These are phyloP conservation scores for Cladobotryum mycophilum DNA, from an alignment of 2,329 filamentous ascomycete genomes.

Conservation along the genomic window DNA sequence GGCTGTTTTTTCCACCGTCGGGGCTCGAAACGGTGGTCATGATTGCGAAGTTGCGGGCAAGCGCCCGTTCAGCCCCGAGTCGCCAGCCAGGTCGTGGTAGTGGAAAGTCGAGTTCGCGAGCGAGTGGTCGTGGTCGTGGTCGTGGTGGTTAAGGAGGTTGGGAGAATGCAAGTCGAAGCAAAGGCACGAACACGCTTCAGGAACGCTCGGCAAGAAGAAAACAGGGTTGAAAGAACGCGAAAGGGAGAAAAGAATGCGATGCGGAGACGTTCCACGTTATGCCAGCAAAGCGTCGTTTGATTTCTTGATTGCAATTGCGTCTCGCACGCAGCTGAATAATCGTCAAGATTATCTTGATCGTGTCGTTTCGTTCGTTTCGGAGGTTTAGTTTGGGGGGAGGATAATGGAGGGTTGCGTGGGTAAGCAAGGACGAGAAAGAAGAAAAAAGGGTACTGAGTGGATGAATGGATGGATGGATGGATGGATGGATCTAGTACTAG, in stretches of 20 bases:
- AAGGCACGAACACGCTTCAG: not conserved
- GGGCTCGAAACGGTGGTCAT: slow-evolving; percentile 23
- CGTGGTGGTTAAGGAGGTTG: not conserved
- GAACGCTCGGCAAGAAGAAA: slow-evolving; percentile 1
- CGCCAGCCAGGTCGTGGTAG: slow-evolving; percentile 27
- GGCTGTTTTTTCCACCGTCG: slow-evolving; percentile 12
- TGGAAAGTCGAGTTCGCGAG: slow-evolving; percentile 2
- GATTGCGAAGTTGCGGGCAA: slow-evolving; percentile 31
- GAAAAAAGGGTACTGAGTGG: not conserved
- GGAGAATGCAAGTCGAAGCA: not conserved
- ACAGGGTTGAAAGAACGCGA: not conserved
- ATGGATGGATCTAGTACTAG: no score
- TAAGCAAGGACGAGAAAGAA: not conserved
- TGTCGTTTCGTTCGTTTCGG: no score
- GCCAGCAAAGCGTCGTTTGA: no score
- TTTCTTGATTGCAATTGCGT: no score
- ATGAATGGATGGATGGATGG: not conserved
- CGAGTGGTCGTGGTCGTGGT: slow-evolving; percentile 13
- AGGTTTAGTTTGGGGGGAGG: not conserved
- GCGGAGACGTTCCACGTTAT: no score
- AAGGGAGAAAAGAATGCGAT: no score
- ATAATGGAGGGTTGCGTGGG: not conserved
- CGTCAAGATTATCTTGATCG: no score
- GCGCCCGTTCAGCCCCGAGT: slow-evolving; percentile 32
- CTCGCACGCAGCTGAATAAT: no score